Evolutionary conservation across 768 basidiomycete genomes (phyloP).

Genomic region (Kwoniella heveanensis): DNA sequence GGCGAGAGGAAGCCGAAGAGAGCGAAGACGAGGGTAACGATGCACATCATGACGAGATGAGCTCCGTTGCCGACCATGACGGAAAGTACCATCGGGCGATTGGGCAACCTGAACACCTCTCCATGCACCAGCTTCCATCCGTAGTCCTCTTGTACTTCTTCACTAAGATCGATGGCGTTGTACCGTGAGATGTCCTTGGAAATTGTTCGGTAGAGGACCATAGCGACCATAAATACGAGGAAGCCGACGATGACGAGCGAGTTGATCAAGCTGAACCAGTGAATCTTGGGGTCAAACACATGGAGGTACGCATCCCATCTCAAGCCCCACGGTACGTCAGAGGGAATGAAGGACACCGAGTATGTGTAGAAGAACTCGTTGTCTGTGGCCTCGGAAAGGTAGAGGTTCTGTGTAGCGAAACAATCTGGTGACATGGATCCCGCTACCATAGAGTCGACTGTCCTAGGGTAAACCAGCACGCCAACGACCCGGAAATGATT

Average conservation of each 20-base stretch:
- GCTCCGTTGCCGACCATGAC: slow-evolving; percentile 88
- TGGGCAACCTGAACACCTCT: slow-evolving; percentile 88
- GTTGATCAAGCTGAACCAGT: slow-evolving; percentile 95
- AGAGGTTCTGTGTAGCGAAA: slow-evolving; percentile 51
- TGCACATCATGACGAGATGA: slow-evolving; percentile 82
- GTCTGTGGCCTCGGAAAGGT: slow-evolving; percentile 64
- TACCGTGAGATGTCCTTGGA: slow-evolving; percentile 92
- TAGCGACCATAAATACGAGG: slow-evolving; percentile 75
- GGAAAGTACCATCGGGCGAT: slow-evolving; percentile 73
- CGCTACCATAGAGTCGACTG: slow-evolving; percentile 41
- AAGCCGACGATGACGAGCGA: slow-evolving; percentile 88
- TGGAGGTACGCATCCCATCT: slow-evolving; percentile 97
- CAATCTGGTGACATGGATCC: slow-evolving; percentile 44
- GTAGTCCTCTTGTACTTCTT: slow-evolving; percentile 96
- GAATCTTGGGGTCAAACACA: slow-evolving; percentile 88
- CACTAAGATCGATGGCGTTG: slow-evolving; percentile 88
- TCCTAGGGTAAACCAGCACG: slow-evolving; percentile 70
- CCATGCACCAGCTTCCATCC: slow-evolving; percentile 98
- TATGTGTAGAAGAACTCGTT: slow-evolving; percentile 83
- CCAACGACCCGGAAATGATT: slow-evolving; percentile 82
- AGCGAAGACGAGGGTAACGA: slow-evolving; percentile 88
- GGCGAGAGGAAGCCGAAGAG: slow-evolving; percentile 91
- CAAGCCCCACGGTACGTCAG: slow-evolving; percentile 76
- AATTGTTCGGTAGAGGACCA: slow-evolving; percentile 83
- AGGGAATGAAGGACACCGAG: slow-evolving; percentile 83